Base-by-base conservation (phyloP, 2,329 filamentous ascomycete genomes). In the Xylaria sp. region DNA sequence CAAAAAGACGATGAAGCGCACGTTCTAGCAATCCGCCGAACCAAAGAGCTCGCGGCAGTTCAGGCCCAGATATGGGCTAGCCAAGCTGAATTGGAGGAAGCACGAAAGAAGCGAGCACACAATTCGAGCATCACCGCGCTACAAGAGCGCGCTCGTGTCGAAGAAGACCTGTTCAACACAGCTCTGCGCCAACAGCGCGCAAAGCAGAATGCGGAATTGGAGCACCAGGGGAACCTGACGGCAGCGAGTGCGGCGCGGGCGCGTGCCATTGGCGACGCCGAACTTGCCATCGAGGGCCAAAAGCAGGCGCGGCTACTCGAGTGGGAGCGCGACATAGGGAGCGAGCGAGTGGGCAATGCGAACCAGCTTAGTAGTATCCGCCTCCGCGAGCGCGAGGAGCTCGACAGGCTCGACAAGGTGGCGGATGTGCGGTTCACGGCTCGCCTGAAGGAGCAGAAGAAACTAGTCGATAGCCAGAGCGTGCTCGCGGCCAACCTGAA, bases 51-150 rank as follows among this genome's bases (percentile, higher is more conserved):
- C 0, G 83, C 84, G 0, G 74, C 74, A 1, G 77, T 85, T 0
- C 82, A 85, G 63, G 78, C 80, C 54, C 78, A 83, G 56, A 83
- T 86, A 49, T 80, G 78, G 69, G 73, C 76, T 0, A 76, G 79
- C 48, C 81, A 81, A 51, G 77, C 81, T 0, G 80, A 83, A 60
- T 76, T 85, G 25, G 84, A 86, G 58, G 83, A 85, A 57, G 75
- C 78, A 10, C 80, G 82, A 7, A 79, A 79, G 21, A 77, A 77
- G 17, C 78, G 79, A n/a, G 72, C 79, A 13, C 82, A 79, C 44
- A 72, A 68, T 31, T 77, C 82, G 25, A 82, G 85, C 35, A 65
- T 86, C 1, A 68, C 71, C 0, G 76, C 77, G 2, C 67, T 83
- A 4, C 76, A 75, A 15, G 77, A 80, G 44, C 79, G 79, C 11